Percentiles rank a stretch among this genome's conserved stretches.
phyloP scores from a whole-genome alignment of 1,284 basidiomycete species.

The Gymnopus androsaceus region DNA sequence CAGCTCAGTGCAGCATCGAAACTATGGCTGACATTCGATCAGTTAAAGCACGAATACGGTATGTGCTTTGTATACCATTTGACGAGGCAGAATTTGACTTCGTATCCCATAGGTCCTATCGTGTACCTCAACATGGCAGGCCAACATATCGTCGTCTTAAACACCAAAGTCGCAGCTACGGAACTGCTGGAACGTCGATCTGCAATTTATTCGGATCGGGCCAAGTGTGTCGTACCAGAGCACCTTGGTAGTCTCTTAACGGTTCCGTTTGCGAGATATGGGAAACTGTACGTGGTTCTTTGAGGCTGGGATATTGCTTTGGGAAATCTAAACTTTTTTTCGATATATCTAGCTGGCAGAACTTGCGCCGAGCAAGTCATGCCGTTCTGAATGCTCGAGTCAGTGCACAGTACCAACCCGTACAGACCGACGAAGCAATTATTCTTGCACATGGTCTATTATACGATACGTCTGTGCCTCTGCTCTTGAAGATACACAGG shows the following conservation, averaged over 20 bases:
- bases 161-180: slow-evolving; percentile 10
- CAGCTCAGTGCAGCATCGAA: background rate
- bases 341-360: slow-evolving; percentile 5
- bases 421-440: slow-evolving; percentile 9
- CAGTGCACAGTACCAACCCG: slow-evolving; percentile 9
- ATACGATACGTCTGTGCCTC: background rate
- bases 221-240: slow-evolving; percentile 5
- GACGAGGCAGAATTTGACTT: background rate
- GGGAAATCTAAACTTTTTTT: background rate
- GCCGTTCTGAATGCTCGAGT: slow-evolving; percentile 3
- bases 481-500: slow-evolving; percentile 2
- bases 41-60: slow-evolving; percentile 9
- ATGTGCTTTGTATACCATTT: background rate
- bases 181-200: slow-evolving; percentile 18
- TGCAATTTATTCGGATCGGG: slow-evolving; percentile 13
- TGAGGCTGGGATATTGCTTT: background rate
- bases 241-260: background rate
- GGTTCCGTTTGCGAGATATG: slow-evolving; percentile 4
- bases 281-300: background rate
- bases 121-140: slow-evolving; percentile 12
- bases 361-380: slow-evolving; percentile 12
- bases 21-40: slow-evolving; percentile 6
- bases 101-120: slow-evolving; percentile 11
- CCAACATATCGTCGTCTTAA: slow-evolving; percentile 12
- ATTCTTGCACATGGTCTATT: slow-evolving; percentile 8